phyloP scores from a whole-genome alignment of 2,329 filamentous ascomycete species.

The Pseudogymnoascus sp. region DNA sequence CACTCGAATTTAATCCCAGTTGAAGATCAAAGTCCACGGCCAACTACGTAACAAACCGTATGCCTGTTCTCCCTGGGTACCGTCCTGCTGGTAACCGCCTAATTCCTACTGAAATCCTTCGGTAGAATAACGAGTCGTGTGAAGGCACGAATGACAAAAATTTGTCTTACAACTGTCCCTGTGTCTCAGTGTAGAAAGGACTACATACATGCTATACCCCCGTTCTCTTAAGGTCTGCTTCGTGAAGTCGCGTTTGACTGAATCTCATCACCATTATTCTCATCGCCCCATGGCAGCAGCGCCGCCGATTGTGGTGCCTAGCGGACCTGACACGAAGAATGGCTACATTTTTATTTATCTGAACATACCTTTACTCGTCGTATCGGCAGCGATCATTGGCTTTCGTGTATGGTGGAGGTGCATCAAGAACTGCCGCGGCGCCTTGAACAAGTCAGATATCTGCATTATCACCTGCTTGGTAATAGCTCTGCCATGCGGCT shows the following conservation, averaged over 20 bases:
- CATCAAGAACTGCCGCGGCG: background rate
- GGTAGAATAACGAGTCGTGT: background rate
- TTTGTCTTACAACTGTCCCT: background rate
- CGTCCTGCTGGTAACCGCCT: background rate
- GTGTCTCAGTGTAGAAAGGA: background rate
- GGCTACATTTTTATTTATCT: conserved; percentile 1
- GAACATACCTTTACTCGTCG: conserved; percentile 12
- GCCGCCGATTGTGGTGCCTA: background rate
- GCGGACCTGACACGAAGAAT: conserved; percentile 6
- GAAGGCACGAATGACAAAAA: background rate
- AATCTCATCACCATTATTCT: conserved; percentile 2
- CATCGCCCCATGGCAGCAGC: background rate
- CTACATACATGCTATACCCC: background rate
- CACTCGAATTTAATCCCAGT: background rate
- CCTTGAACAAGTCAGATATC: conserved; percentile 7
- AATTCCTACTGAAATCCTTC: background rate
- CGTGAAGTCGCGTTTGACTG: background rate
- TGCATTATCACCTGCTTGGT: conserved; percentile 7
- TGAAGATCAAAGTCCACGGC: background rate
- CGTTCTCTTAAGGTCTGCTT: background rate
- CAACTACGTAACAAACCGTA: background rate
- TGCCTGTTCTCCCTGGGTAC: background rate
- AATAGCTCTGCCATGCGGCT: background rate
- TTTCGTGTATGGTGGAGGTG: conserved; percentile 15
- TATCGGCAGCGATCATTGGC: conserved; percentile 9